Percentiles rank a stretch among this genome's conserved stretches.
Evolutionary conservation across 1,284 basidiomycete genomes (phyloP).

Genomic region (Austroboletus novae-zelandiae): DNA sequence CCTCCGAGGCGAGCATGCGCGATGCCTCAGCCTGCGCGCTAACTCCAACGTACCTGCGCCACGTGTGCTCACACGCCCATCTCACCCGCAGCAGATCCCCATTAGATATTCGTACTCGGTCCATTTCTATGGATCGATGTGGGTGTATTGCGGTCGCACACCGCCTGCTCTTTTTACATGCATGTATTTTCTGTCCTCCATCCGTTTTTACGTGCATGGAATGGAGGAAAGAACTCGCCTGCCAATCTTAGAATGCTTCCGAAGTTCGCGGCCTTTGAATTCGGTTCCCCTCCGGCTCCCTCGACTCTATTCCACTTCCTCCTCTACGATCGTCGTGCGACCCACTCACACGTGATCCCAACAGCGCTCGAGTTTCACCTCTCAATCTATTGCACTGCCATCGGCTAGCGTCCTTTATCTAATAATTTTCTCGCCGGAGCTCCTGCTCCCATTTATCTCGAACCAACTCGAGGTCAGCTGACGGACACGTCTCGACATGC

Average conservation of each 20-base stretch:
- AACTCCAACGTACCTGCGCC: slow-evolving; percentile 29
- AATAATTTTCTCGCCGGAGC: neutral
- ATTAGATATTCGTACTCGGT: slow-evolving; percentile 12
- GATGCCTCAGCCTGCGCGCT: slow-evolving; percentile 23
- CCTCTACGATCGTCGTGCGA: slow-evolving; percentile 13
- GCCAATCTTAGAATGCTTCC: slow-evolving; percentile 21
- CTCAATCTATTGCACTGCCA: slow-evolving; percentile 5
- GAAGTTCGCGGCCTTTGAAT: slow-evolving; percentile 29
- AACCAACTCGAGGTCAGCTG: slow-evolving; percentile 18
- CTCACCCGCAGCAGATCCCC: slow-evolving; percentile 25
- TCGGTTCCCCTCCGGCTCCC: neutral
- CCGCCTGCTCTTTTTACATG: neutral
- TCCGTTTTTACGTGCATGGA: neutral
- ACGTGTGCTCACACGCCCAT: slow-evolving; percentile 35
- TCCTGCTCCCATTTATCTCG: slow-evolving; percentile 6
- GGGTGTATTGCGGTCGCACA: slow-evolving; percentile 1
- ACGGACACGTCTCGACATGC: slow-evolving; percentile 26
- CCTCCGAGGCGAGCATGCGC: slow-evolving; percentile 1
- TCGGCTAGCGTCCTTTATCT: slow-evolving; percentile 11
- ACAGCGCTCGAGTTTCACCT: slow-evolving; percentile 11
- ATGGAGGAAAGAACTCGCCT: slow-evolving; percentile 7
- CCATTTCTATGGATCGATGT: slow-evolving; percentile 17
- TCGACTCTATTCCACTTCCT: neutral
- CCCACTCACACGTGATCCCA: slow-evolving; percentile 4
- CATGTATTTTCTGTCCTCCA: slow-evolving; percentile 4